These are phyloP conservation scores for Graphilbum fragrans DNA, from an alignment of 2,329 filamentous ascomycete species.

Conservation along the genomic window DNA sequence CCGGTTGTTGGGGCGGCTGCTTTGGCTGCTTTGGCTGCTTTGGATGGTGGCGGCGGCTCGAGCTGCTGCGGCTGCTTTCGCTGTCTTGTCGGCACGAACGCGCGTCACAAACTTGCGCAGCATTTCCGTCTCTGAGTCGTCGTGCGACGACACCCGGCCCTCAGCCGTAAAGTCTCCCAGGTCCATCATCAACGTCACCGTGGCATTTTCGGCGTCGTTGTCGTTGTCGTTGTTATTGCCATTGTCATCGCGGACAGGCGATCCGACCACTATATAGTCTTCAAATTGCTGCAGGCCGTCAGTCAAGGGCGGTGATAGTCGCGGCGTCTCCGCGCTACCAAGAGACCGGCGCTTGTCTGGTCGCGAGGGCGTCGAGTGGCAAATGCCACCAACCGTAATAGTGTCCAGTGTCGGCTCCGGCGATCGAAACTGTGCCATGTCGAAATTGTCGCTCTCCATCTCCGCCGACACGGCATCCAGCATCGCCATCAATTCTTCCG, in stretches of 20 bases:
- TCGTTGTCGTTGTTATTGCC: slow-evolving; percentile 3
- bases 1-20: neutral
- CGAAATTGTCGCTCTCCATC: neutral
- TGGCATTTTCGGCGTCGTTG: slow-evolving; percentile 11
- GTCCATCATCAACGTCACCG: slow-evolving; percentile 8
- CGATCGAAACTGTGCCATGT: neutral
- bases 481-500: neutral
- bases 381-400: no score
- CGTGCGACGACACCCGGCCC: slow-evolving; percentile 10
- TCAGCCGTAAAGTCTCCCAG: neutral
- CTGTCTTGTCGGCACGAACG: slow-evolving; percentile 20
- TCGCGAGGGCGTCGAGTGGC: no score
- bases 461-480: neutral
- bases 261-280: neutral
- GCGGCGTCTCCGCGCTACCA: no score
- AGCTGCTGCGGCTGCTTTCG: slow-evolving; percentile 17
- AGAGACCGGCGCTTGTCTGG: no score
- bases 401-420: no score
- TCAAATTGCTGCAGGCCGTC: no score
- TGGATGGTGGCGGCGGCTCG: slow-evolving; percentile 2
- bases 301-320: no score
- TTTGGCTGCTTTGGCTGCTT: neutral
- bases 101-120: slow-evolving; percentile 22
- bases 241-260: slow-evolving; percentile 6
- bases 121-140: slow-evolving; percentile 22